Evolutionary conservation across 768 basidiomycete genomes (phyloP).

Genomic region (Lactifluus volemus): DNA sequence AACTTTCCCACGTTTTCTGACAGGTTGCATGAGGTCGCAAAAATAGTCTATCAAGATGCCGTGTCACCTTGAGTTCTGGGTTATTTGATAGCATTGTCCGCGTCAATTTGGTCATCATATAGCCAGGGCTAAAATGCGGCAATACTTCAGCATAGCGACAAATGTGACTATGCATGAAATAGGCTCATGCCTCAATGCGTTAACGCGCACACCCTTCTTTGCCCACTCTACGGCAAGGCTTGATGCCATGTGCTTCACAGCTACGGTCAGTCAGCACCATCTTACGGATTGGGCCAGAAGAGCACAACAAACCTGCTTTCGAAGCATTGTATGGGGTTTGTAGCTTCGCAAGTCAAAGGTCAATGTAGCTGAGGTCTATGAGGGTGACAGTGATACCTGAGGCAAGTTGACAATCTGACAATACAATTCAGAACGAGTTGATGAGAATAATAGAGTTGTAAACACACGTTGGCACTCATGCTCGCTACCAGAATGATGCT

Average conservation of each 20-base stretch:
- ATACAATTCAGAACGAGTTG: conserved; percentile 18
- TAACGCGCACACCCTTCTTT: conserved; percentile 78
- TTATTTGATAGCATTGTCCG: conserved; percentile 72
- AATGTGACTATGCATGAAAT: background rate
- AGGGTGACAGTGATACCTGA: conserved; percentile 38
- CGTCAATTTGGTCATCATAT: conserved; percentile 90
- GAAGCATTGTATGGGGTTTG: conserved; percentile 97
- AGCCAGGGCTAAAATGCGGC: conserved; percentile 59
- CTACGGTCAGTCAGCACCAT: conserved; percentile 28
- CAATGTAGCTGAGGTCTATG: background rate
- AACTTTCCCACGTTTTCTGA: conserved; percentile 73
- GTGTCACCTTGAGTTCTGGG: conserved; percentile 59
- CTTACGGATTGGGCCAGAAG: background rate
- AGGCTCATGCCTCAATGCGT: conserved; percentile 53
- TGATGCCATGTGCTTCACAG: conserved; percentile 90
- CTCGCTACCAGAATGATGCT: conserved; percentile 81
- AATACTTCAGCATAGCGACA: conserved; percentile 8
- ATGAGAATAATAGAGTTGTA: background rate
- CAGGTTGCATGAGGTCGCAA: conserved; percentile 2
- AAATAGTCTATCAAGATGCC: background rate
- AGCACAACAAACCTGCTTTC: conserved; percentile 58
- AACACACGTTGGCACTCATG: conserved; percentile 80
- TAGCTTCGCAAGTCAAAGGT: conserved; percentile 33
- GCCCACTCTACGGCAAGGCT: conserved; percentile 97
- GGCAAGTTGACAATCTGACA: conserved; percentile 79